A percentile compares a stretch with the other conserved stretches of the same genome.
phyloP scores from a whole-genome alignment of 1,284 basidiomycete species.

The Boletus semigastroideus region DNA sequence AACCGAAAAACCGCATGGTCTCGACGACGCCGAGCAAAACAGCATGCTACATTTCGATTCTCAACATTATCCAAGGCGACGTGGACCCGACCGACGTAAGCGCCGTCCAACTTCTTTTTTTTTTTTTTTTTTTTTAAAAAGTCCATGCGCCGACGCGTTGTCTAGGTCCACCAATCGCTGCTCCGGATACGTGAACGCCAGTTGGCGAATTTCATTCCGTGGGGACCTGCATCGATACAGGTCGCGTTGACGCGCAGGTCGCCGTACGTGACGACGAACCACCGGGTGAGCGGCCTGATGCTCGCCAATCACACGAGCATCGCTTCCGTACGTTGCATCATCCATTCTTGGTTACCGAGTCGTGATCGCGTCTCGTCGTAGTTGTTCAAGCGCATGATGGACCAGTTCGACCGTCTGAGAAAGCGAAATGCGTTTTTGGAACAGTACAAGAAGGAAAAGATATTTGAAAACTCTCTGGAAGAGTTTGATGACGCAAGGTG shows the following conservation, averaged over 20 bases:
- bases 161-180: conserved; percentile 92
- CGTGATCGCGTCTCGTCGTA: conserved; percentile 32
- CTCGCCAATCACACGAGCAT: conserved; percentile 99
- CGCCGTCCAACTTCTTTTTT: conserved; percentile 21
- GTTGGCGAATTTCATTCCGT: conserved; percentile 97
- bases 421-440: conserved; percentile 96
- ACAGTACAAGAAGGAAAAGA: conserved; percentile 95
- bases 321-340: conserved; percentile 65
- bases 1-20: conserved; percentile 99
- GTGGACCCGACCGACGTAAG: conserved; percentile 94
- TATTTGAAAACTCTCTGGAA: conserved; percentile 88
- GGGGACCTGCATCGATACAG: conserved; percentile 98
- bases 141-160: too few relatives aligned
- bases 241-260: conserved; percentile 92
- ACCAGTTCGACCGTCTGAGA: conserved; percentile 89
- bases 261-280: conserved; percentile 85
- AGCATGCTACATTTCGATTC: conserved; percentile 95
- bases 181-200: conserved; percentile 96
- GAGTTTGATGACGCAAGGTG: conserved; percentile 95
- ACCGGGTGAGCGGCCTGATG: conserved; percentile 97
- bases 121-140: background rate
- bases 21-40: conserved; percentile 91
- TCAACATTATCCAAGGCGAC: conserved; percentile 99
- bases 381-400: conserved; percentile 95
- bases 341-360: background rate